A percentile compares a stretch with the other conserved stretches of the same genome.
Conservation (phyloP, 371 early-diverging fungal genomes). For the Fennellomyces sp. region DNA sequence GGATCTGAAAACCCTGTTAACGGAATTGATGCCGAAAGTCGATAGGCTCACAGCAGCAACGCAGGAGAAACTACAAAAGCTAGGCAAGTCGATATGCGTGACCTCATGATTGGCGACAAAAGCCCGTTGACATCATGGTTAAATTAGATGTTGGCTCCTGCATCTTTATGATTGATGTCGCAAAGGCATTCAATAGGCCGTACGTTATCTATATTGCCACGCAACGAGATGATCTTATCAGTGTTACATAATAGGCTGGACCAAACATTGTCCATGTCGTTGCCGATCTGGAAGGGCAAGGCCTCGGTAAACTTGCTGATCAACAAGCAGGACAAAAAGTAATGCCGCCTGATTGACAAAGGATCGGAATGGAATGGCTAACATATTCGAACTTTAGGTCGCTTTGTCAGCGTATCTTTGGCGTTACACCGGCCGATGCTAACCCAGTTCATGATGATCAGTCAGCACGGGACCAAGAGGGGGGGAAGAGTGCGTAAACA, state of each 20-base stretch:
- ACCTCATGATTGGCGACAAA: not conserved
- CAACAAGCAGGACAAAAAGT: constrained; percentile 72
- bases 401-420: constrained; percentile 47
- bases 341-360: constrained; percentile 6
- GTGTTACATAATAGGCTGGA: constrained; percentile 20
- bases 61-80: constrained; percentile 17
- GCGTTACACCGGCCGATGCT: constrained; percentile 38
- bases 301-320: constrained; percentile 73
- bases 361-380: not conserved
- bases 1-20: constrained; percentile 62
- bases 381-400: constrained; percentile 18
- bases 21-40: constrained; percentile 61
- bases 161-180: constrained; percentile 61
- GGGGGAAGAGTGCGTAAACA: not conserved
- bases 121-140: not conserved
- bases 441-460: too few relatives aligned
- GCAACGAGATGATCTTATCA: constrained; percentile 4
- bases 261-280: constrained; percentile 48
- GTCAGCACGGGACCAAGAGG: not conserved
- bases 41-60: constrained; percentile 40
- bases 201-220: constrained; percentile 12
- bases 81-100: constrained; percentile 28
- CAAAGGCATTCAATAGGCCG: constrained; percentile 18
- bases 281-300: constrained; percentile 80
- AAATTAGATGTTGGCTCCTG: constrained; percentile 46